Conservation (phyloP, 768 basidiomycete genomes). For the Naganishia vishniacii region DNA sequence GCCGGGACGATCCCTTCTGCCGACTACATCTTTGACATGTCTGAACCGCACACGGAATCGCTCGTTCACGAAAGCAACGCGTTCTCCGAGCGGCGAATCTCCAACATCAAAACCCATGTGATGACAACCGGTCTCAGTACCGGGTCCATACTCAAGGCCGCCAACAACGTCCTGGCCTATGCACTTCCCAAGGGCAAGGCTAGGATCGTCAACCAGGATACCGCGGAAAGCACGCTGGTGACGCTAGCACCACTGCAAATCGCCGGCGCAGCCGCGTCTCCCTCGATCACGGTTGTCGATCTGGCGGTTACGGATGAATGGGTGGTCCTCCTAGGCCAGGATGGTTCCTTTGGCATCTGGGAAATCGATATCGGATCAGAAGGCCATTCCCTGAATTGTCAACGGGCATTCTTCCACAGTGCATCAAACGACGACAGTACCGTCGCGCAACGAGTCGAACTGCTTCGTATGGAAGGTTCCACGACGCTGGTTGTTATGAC, state of each 20-base stretch:
- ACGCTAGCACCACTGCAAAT: slow-evolving; percentile 1
- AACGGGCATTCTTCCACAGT: not conserved
- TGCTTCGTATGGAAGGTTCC: not conserved
- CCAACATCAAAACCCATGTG: slow-evolving; percentile 19
- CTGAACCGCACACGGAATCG: not conserved
- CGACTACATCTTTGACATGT: slow-evolving; percentile 3
- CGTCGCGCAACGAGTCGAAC: not conserved
- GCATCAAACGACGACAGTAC: too few species aligned
- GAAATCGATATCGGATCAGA: slow-evolving; percentile 3
- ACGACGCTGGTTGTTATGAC: slow-evolving; percentile 5
- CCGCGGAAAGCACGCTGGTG: slow-evolving; percentile 1
- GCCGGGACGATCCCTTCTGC: not conserved
- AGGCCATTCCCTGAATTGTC: not conserved
- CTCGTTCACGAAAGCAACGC: slow-evolving; percentile 6
- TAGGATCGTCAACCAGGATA: slow-evolving; percentile 13
- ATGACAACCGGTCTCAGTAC: slow-evolving; percentile 11
- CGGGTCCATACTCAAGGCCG: not conserved
- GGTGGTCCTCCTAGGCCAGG: slow-evolving; percentile 12
- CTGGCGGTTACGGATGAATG: slow-evolving; percentile 16
- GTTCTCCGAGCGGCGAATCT: slow-evolving; percentile 19
- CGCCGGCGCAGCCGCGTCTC: not conserved
- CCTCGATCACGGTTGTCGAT: not conserved
- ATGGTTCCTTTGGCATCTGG: slow-evolving; percentile 16
- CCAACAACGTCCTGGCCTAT: slow-evolving; percentile 16
- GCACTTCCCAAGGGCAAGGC: slow-evolving; percentile 14